Evolutionary conservation across 2,329 filamentous ascomycete genomes (phyloP), one percentile per base, ranked within the genome.

Genomic region (Lecanicillium sp.): DNA sequence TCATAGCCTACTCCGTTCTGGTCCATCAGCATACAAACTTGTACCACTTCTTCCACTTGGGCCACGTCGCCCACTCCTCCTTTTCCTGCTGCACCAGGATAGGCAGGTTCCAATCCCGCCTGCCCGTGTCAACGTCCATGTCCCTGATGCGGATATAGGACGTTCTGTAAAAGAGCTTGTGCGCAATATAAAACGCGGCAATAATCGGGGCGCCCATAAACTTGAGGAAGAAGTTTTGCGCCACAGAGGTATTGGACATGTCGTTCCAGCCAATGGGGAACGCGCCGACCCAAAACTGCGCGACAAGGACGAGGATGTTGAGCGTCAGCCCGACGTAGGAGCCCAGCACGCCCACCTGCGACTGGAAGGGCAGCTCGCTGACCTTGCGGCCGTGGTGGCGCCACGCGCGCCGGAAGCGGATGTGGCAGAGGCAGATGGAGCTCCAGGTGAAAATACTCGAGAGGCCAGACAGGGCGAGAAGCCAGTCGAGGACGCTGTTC

Each of bases 401-500:
- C 87, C 87, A 94, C n/a, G 81, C 86, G 18, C 66, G 65, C 46
- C 89, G 86, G 74, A 96, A 96, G 40, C 88, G 87, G 55, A 96
- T 94, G 61, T 96, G 89, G 17, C 83, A 77, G n/a, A 94, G 65
- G 59, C 87, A 94, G 58, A 95, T 90, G 47, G 84, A 84, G 40
- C 72, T 77, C 85, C 85, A 89, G 5, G 83, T 88, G 65, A 89
- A 85, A 55, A 87, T 74, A 33, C 76, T 81, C 9, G 80, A 83
- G 17, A 88, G 71, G 34, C 80, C 84, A 2, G 81, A 85, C 34
- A 87, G 71, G 43, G 84, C 76, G 30, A 85, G 70, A 59, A 95
- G 77, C 88, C 89, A 95, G 52, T 77, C 72, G 47, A 95, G 84
- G 5, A 86, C 79, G 20, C 70, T 62, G 13, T 65, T 66, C 50